Conservation (phyloP, 306 rosid genomes). For the Vigna unguiculata region DNA sequence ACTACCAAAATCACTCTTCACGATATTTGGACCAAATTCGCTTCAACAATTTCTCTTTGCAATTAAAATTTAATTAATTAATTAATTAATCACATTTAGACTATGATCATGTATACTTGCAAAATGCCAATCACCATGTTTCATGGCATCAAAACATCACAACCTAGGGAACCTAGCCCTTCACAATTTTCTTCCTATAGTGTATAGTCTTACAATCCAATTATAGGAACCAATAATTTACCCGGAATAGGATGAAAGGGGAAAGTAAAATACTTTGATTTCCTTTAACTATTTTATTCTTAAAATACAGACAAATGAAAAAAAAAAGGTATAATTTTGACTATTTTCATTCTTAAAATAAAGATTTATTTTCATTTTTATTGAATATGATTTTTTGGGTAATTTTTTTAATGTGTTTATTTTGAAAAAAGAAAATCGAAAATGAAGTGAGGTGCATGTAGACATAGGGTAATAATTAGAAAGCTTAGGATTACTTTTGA, state of each 20-base stretch:
- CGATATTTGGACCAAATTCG: slow-evolving; percentile 15
- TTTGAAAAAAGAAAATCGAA: no score
- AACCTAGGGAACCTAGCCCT: not conserved
- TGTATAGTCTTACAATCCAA: not conserved
- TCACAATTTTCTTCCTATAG: slow-evolving; percentile 12
- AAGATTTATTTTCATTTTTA: no score
- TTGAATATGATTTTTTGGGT: no score
- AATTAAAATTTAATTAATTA: slow-evolving; percentile 17
- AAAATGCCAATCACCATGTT: slow-evolving; percentile 23
- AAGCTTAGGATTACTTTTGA: slow-evolving; percentile 8
- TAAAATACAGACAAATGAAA: no score
- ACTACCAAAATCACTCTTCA: slow-evolving; percentile 1
- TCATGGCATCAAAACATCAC: slow-evolving; percentile 6
- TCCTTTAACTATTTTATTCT: no score
- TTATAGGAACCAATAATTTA: not conserved
- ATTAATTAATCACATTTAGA: no score
- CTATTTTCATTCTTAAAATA: no score
- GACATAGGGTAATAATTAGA: slow-evolving; percentile 37
- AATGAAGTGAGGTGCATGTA: not conserved
- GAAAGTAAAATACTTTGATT: no score
- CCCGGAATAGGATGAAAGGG: not conserved
- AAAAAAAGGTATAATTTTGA: no score
- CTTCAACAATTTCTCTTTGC: not conserved
- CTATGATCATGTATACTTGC: not conserved
- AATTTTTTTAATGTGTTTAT: no score